phyloP scores from a whole-genome alignment of 495 filamentous ascomycete genomes.

The Pyrenula massariospora region DNA sequence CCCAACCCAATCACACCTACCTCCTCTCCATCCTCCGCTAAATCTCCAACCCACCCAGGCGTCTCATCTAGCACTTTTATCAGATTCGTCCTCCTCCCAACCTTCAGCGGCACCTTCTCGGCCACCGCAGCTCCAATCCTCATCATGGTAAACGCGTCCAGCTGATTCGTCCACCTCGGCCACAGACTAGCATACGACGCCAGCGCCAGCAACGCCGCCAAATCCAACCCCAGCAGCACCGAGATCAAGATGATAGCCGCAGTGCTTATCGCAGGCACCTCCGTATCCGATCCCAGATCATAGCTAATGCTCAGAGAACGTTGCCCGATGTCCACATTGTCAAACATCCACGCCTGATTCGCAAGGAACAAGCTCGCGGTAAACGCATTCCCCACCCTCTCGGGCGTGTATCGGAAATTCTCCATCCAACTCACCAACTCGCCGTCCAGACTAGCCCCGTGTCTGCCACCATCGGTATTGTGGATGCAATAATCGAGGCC shows the following conservation, averaged over 20 bases:
- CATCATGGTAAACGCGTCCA: conserved; percentile 15
- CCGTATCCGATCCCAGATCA: conserved; percentile 9
- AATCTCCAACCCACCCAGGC: conserved; percentile 4
- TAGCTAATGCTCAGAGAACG: conserved; percentile 2
- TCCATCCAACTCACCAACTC: not conserved
- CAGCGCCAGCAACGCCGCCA: conserved; percentile 7
- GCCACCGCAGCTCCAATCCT: conserved; percentile 7
- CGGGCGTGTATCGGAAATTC: conserved; percentile 2
- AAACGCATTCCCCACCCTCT: conserved; percentile 6
- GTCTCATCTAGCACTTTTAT: conserved; percentile 2
- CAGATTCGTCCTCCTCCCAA: not conserved
- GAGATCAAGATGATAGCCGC: conserved; percentile 12
- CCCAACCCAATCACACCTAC: not conserved
- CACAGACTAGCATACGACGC: conserved; percentile 11
- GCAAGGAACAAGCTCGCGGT: conserved; percentile 11
- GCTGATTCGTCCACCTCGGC: conserved; percentile 11
- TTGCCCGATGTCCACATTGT: not conserved
- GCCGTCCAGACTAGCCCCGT: not conserved
- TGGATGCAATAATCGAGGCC: not conserved
- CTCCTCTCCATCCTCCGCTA: not conserved
- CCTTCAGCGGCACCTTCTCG: conserved; percentile 4
- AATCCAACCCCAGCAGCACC: conserved; percentile 10
- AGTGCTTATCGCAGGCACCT: conserved; percentile 10
- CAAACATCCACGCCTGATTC: conserved; percentile 8
- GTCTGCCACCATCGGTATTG: not conserved